These are phyloP conservation scores for Gautieria morchelliformis DNA, from an alignment of 768 basidiomycete genomes.

Conservation along the genomic window DNA sequence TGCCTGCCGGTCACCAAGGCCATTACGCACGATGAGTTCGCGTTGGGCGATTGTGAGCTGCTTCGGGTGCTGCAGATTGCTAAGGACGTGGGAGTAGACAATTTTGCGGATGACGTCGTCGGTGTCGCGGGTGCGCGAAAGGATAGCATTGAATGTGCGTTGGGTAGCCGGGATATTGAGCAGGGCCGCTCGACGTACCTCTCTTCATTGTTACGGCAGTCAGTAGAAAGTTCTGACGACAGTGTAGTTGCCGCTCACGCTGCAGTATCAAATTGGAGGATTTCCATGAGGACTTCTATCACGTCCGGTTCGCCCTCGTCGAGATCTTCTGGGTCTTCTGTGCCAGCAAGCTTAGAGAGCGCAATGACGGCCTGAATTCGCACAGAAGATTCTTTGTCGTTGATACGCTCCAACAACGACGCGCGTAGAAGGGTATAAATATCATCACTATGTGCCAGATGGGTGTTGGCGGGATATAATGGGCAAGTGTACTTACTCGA, in stretches of 20 bases:
- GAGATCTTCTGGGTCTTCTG: constrained; percentile 51
- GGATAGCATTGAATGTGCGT: constrained; percentile 51
- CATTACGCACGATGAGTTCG: constrained; percentile 69
- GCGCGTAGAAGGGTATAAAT: constrained; percentile 53
- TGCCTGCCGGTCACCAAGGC: constrained; percentile 78
- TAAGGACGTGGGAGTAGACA: constrained; percentile 55
- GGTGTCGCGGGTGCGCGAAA: constrained; percentile 71
- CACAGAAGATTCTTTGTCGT: constrained; percentile 71
- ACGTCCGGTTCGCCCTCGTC: constrained; percentile 40
- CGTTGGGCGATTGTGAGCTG: constrained; percentile 62
- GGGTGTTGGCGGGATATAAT: background rate
- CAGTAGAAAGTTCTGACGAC: background rate
- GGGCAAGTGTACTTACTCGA: constrained; percentile 58
- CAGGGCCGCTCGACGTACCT: constrained; percentile 76
- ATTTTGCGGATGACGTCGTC: constrained; percentile 68
- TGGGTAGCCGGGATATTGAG: constrained; percentile 55
- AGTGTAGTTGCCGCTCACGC: constrained; percentile 39
- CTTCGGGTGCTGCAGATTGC: constrained; percentile 47
- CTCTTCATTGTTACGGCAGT: constrained; percentile 26
- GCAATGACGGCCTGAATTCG: constrained; percentile 75
- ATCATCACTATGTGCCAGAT: constrained; percentile 49
- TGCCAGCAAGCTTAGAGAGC: constrained; percentile 63
- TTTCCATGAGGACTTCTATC: constrained; percentile 54
- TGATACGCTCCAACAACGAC: constrained; percentile 58
- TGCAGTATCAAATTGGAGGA: constrained; percentile 62